phyloP scores from a whole-genome alignment of 345 rosid genomes.

The Salix exigua region DNA sequence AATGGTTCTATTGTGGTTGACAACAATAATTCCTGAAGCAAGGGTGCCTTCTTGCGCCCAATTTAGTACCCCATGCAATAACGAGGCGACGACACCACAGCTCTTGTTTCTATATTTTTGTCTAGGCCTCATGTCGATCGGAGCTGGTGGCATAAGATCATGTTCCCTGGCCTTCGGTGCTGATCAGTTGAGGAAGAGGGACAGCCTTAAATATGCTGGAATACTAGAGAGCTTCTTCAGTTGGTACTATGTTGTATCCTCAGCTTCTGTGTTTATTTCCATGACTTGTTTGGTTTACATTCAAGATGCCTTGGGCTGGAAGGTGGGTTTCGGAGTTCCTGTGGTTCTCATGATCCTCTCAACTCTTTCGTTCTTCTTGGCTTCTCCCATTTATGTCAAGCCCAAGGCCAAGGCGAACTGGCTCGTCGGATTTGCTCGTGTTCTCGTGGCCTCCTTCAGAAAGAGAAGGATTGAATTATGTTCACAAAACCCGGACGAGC shows the following conservation, averaged over 20 bases:
- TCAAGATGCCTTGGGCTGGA: constrained; percentile 50
- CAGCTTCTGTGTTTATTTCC: constrained; percentile 26
- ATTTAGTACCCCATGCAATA: constrained; percentile 29
- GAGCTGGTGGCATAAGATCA: constrained; percentile 65
- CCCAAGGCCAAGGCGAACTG: constrained; percentile 28
- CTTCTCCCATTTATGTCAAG: constrained; percentile 40
- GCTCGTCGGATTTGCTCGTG: constrained; percentile 41
- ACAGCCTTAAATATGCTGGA: constrained; percentile 39
- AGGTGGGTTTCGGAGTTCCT: constrained; percentile 46
- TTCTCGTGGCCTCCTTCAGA: constrained; percentile 30
- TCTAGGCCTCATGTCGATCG: constrained; percentile 49
- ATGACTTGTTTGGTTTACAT: constrained; percentile 40
- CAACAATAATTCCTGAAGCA: constrained; percentile 55
- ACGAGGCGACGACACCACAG: constrained; percentile 45
- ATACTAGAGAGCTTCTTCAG: constrained; percentile 40
- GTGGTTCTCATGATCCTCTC: constrained; percentile 37
- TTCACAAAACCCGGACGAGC: background rate
- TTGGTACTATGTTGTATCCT: constrained; percentile 38
- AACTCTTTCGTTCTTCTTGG: constrained; percentile 32
- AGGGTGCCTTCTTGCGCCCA: constrained; percentile 49
- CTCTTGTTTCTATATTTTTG: constrained; percentile 41
- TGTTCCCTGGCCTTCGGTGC: constrained; percentile 69
- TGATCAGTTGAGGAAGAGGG: constrained; percentile 52
- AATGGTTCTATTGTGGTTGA: constrained; percentile 29
- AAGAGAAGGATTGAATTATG: constrained; percentile 27